These are phyloP conservation scores for Pleurotus platypus DNA, from an alignment of 768 basidiomycete species.

Conservation along the genomic window DNA sequence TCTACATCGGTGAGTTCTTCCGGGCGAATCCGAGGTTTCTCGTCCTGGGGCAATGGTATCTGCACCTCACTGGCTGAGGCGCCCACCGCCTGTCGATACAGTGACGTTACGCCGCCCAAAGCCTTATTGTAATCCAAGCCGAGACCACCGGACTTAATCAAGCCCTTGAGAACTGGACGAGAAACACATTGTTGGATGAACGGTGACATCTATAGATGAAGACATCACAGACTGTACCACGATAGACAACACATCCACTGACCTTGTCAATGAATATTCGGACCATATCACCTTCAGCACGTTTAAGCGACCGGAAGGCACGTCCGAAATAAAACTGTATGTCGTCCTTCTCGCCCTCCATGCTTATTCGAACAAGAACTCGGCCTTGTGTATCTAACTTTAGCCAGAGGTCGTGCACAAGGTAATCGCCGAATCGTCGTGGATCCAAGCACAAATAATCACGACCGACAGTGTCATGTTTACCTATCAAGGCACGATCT, in stretches of 20 bases:
- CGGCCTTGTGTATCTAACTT: slow-evolving; percentile 85
- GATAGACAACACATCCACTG: slow-evolving; percentile 11
- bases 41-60: slow-evolving; percentile 67
- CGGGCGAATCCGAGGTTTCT: slow-evolving; percentile 75
- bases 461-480: slow-evolving; percentile 89
- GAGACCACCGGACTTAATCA: slow-evolving; percentile 58
- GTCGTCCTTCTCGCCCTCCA: slow-evolving; percentile 99
- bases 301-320: slow-evolving; percentile 89
- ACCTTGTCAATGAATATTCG: slow-evolving; percentile 98
- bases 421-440: slow-evolving; percentile 79
- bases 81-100: slow-evolving; percentile 78
- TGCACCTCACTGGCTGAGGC: slow-evolving; percentile 65
- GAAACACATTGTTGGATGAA: slow-evolving; percentile 88
- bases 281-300: slow-evolving; percentile 94
- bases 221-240: not conserved
- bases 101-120: slow-evolving; percentile 73
- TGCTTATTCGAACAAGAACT: slow-evolving; percentile 84
- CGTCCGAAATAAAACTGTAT: slow-evolving; percentile 96
- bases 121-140: slow-evolving; percentile 89
- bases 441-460: slow-evolving; percentile 93
- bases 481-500: slow-evolving; percentile 86
- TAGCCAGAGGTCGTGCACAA: slow-evolving; percentile 91
- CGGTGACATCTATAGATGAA: slow-evolving; percentile 74
- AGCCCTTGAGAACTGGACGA: slow-evolving; percentile 65
- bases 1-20: slow-evolving; percentile 89